Conservation (phyloP, 2,329 filamentous ascomycete species). For the Aspergillus luchuensis region DNA sequence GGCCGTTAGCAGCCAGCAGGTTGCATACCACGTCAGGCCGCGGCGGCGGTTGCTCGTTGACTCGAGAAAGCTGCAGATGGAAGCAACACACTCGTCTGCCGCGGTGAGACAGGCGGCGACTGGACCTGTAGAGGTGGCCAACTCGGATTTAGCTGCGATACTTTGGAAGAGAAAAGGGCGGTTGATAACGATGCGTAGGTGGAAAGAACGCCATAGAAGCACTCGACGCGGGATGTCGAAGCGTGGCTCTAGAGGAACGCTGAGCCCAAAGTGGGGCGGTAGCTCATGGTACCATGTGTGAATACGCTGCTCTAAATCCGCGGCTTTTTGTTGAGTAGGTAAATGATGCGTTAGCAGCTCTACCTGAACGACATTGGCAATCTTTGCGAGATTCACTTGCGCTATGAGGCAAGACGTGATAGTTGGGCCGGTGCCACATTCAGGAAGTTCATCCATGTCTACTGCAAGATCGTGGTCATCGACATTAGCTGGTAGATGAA, state of each 20-base stretch:
- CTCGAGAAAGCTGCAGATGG: conserved; percentile 23
- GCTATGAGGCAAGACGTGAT: conserved; percentile 23
- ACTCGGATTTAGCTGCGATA: conserved; percentile 18
- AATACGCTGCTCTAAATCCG: conserved; percentile 20
- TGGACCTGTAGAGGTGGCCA: conserved; percentile 17
- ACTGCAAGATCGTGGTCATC: conserved; percentile 25
- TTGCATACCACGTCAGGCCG: conserved; percentile 27
- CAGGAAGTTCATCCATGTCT: conserved; percentile 24
- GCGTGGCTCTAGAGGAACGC: conserved; percentile 15
- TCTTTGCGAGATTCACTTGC: conserved; percentile 24
- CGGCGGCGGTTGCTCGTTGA: conserved; percentile 20
- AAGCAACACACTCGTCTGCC: conserved; percentile 24
- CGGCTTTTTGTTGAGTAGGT: conserved; percentile 19
- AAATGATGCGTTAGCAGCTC: conserved; percentile 24
- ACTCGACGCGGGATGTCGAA: conserved; percentile 24
- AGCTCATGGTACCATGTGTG: conserved; percentile 20
- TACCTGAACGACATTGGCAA: conserved; percentile 25
- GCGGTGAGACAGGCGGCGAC: conserved; percentile 22
- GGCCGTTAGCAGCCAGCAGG: conserved; percentile 27
- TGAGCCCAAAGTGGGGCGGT: conserved; percentile 16
- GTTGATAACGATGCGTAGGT: conserved; percentile 27
- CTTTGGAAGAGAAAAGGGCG: conserved; percentile 25
- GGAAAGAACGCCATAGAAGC: conserved; percentile 25
- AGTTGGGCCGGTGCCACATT: conserved; percentile 15
- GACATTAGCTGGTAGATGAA: conserved; percentile 21